Evolutionary conservation across 2,329 filamentous ascomycete species (phyloP).

Genomic region (Didymella glomerata): DNA sequence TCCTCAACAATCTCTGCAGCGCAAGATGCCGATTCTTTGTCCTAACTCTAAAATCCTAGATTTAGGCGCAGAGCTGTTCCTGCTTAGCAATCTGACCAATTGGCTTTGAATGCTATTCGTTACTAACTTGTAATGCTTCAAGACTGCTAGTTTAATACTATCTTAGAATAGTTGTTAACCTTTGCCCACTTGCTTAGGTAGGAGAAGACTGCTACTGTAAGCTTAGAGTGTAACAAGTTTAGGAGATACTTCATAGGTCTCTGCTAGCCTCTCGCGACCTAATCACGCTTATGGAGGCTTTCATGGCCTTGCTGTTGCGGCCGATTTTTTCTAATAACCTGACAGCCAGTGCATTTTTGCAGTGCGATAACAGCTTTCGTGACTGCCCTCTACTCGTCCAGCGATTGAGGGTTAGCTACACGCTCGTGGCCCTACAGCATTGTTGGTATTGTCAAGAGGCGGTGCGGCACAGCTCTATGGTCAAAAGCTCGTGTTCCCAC

Average conservation of each 20-base stretch:
- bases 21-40: background rate
- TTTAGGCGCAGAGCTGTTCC: background rate
- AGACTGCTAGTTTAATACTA: background rate
- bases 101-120: background rate
- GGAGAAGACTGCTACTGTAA: no score
- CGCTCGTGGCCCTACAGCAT: background rate
- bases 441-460: background rate
- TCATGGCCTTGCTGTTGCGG: no score
- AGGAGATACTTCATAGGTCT: no score
- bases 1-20: no score
- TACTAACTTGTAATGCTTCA: background rate
- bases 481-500: background rate
- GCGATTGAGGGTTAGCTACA: background rate
- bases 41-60: background rate
- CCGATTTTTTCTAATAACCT: no score
- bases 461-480: slow-evolving; percentile 2
- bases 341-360: background rate
- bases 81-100: background rate
- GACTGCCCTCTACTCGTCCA: background rate
- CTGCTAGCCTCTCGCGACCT: no score
- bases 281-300: no score
- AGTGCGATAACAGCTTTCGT: background rate
- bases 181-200: no score
- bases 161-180: no score
- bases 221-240: no score